These are phyloP conservation scores for Lipomyces starkeyi DNA, from an alignment of 805 yeast genomes.

Conservation along the genomic window DNA sequence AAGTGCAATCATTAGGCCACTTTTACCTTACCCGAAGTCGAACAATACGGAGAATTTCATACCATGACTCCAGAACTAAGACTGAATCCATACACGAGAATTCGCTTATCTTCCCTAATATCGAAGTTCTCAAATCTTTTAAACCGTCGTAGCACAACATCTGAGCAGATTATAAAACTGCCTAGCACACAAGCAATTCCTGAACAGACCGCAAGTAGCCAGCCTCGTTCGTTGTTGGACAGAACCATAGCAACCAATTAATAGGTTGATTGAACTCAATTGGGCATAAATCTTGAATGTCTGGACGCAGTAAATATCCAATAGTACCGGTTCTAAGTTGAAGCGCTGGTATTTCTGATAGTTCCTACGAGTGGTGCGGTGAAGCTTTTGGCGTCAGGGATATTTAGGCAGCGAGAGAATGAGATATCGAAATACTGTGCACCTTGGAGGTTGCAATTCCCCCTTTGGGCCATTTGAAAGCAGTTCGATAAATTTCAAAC, in stretches of 20 bases:
- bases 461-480: too few relatives aligned
- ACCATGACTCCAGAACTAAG: constrained; percentile 82
- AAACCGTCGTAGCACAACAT: constrained; percentile 56
- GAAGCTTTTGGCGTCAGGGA: too few relatives aligned
- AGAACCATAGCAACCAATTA: constrained; percentile 13
- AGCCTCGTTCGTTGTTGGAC: constrained; percentile 50
- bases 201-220: constrained; percentile 68
- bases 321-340: too few relatives aligned
- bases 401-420: too few relatives aligned
- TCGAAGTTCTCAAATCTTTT: constrained; percentile 57
- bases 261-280: neutral
- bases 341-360: too few relatives aligned
- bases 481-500: too few relatives aligned
- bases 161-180: constrained; percentile 66
- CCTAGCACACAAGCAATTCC: constrained; percentile 77
- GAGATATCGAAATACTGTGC: too few relatives aligned
- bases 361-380: too few relatives aligned
- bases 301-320: too few relatives aligned
- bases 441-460: too few relatives aligned
- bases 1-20: neutral
- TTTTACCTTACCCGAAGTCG: neutral
- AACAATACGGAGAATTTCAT: neutral
- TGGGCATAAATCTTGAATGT: neutral
- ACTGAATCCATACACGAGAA: constrained; percentile 76
- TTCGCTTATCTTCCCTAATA: constrained; percentile 62